These are phyloP conservation scores for Conticribra guillardii DNA, from an alignment of 108 stramenopile species.

Conservation along the genomic window DNA sequence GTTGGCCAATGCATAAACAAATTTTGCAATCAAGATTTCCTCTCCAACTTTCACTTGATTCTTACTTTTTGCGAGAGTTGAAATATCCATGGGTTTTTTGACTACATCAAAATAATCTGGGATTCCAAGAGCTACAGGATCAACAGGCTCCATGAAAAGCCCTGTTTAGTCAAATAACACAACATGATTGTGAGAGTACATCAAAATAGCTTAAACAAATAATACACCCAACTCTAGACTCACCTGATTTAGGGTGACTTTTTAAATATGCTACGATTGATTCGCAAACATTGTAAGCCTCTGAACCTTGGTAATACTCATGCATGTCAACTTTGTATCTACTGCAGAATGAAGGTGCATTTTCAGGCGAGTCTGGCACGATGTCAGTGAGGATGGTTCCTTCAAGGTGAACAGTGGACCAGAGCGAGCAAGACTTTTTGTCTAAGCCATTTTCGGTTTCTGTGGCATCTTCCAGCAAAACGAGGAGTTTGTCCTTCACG, in stretches of 20 bases:
- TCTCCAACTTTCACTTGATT: not conserved
- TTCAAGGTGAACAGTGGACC: conserved; percentile 63
- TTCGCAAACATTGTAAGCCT: conserved; percentile 69
- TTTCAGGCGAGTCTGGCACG: conserved; percentile 11
- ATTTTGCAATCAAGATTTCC: not conserved
- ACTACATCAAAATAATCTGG: conserved; percentile 89
- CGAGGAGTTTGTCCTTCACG: conserved; percentile 22
- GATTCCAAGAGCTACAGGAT: conserved; percentile 90
- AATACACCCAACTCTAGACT: conserved; percentile 61
- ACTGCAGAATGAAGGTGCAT: conserved; percentile 10
- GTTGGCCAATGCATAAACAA: not conserved
- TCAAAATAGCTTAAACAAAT: not conserved
- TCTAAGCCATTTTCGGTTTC: conserved; percentile 22
- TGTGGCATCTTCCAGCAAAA: conserved; percentile 24
- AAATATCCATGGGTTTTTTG: conserved; percentile 96
- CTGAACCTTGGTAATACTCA: conserved; percentile 68
- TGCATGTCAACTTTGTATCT: conserved; percentile 67
- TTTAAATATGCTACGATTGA: conserved; percentile 57
- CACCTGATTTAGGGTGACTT: conserved; percentile 45
- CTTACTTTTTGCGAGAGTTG: conserved; percentile 54
- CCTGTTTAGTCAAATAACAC: too few species aligned
- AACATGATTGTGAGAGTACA: too few species aligned
- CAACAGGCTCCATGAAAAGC: conserved; percentile 70
- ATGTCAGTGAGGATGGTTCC: conserved; percentile 41
- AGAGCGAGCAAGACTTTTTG: conserved; percentile 59